These are phyloP conservation scores for Scedosporium apiospermum DNA, from an alignment of 2,329 filamentous ascomycete species.

Conservation along the genomic window DNA sequence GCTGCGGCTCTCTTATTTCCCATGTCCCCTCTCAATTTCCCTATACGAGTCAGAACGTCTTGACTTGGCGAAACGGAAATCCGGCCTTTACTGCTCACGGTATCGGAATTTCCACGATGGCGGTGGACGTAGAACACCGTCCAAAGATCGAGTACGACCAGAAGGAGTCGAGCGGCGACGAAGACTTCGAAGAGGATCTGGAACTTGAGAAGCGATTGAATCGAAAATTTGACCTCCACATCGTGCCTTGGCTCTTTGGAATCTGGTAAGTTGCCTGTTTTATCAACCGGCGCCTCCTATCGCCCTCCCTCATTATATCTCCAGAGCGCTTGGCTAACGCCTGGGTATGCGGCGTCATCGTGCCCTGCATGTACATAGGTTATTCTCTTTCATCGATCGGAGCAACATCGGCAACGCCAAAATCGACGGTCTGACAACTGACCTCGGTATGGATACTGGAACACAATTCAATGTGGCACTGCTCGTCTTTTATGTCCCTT, in stretches of 20 bases:
- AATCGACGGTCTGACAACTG: slow-evolving; percentile 28
- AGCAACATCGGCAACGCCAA: slow-evolving; percentile 71
- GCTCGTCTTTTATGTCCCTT: slow-evolving; percentile 14
- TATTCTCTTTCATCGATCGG: slow-evolving; percentile 51
- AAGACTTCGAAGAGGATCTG: not conserved
- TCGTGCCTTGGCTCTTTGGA: slow-evolving; percentile 16
- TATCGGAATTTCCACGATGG: not conserved
- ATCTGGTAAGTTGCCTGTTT: slow-evolving; percentile 13
- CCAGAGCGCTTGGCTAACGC: too few relatives aligned
- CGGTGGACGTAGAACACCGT: not conserved
- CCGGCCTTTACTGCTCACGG: not conserved
- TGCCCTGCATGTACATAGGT: not conserved
- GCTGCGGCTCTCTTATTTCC: not conserved
- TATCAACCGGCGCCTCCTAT: not conserved
- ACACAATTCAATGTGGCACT: slow-evolving; percentile 42
- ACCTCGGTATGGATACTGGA: slow-evolving; percentile 30
- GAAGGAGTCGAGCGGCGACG: not conserved
- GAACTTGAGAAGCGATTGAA: slow-evolving; percentile 13
- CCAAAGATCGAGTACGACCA: not conserved
- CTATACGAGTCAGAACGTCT: not conserved
- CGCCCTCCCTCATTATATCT: too few relatives aligned
- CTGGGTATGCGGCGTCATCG: too few relatives aligned
- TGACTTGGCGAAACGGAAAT: not conserved
- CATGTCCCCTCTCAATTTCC: not conserved
- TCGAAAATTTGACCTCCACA: slow-evolving; percentile 17